Evolutionary conservation across 169 alveolate genomes (phyloP), one percentile per base, ranked within the genome.

Genomic region (Babesia sp.): DNA sequence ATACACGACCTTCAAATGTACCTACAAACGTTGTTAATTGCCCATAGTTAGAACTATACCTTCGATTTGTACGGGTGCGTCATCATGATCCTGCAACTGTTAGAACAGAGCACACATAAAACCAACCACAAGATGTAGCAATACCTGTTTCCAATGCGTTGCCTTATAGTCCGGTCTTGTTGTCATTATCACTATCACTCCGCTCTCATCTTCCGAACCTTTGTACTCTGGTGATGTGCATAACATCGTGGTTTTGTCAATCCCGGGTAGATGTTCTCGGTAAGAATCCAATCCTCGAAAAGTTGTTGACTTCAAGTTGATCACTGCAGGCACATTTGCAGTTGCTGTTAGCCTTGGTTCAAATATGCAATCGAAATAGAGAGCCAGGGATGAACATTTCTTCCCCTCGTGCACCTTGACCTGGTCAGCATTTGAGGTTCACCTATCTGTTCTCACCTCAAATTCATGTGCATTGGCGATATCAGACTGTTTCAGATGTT

Each of bases 111-210:
- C 14, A 29, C 29, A 6, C 44, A 9, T 18, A 1, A 14, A 48
- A 64, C 74, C 34, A 26, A 64, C 74, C 74, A 26, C 26, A 24
- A 90, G 41, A 57, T 90, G 94, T 41, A 90, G 63, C 26, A 90
- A 76, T n/a, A 79, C 75, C 71, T 90, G 94, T 44, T 83, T 90
- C 94, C 94, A 90, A 56, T 90, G 94, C 50, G 94, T 90, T 28
- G 90, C 70, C 73, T 57, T 72, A 34, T 71, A 45, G 50, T 83
- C 83, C 26, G 90, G 84, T 22, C 92, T 76, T 18, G 94, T 90
- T 24, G 87, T 75, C 74, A 90, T 64, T 22, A 80, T 50, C 33
- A 68, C 75, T 8, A 54, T 39, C 39, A 50, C 51, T 20, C 29
- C 68, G 9, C 42, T 57, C 57, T 68, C 55, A 22, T n/a, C 53